phyloP scores from a whole-genome alignment of 345 rosid genomes.

The Garcia nutans region DNA sequence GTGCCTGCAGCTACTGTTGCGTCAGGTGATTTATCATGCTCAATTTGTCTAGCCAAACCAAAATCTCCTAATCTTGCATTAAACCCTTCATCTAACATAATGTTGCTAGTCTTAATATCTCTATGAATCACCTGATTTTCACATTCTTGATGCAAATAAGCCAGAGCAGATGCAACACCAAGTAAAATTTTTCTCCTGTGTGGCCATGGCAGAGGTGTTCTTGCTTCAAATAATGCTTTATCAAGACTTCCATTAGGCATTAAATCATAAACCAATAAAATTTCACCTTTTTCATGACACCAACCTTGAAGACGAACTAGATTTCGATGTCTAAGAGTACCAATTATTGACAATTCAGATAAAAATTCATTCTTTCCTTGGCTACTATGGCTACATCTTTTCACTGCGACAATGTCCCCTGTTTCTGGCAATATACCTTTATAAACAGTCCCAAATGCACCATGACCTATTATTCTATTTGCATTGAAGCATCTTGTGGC shows the following conservation, averaged over 20 bases:
- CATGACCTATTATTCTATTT: slow-evolving; percentile 74
- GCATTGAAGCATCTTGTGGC: slow-evolving; percentile 78
- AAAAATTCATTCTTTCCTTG: slow-evolving; percentile 89
- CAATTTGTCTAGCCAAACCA: slow-evolving; percentile 82
- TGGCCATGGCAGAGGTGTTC: slow-evolving; percentile 68
- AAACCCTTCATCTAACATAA: slow-evolving; percentile 85
- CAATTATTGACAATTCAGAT: slow-evolving; percentile 82
- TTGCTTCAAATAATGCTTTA: slow-evolving; percentile 82
- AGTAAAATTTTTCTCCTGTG: slow-evolving; percentile 66
- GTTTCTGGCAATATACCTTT: slow-evolving; percentile 66
- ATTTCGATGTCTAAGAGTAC: slow-evolving; percentile 84
- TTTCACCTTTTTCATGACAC: slow-evolving; percentile 93
- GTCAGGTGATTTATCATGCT: slow-evolving; percentile 88
- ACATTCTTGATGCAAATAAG: slow-evolving; percentile 95
- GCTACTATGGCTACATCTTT: slow-evolving; percentile 78
- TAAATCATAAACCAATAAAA: slow-evolving; percentile 75
- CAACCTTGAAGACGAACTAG: slow-evolving; percentile 91
- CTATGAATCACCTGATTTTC: slow-evolving; percentile 95
- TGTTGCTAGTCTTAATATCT: slow-evolving; percentile 87
- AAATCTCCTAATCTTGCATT: slow-evolving; percentile 91
- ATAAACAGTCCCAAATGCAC: slow-evolving; percentile 93
- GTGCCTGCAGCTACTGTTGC: slow-evolving; percentile 98
- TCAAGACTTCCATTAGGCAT: slow-evolving; percentile 98
- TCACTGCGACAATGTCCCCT: slow-evolving; percentile 82
- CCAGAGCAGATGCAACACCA: slow-evolving; percentile 90